These are phyloP conservation scores for Fusarium sp. DNA, from an alignment of 2,329 filamentous ascomycete genomes.

Conservation along the genomic window DNA sequence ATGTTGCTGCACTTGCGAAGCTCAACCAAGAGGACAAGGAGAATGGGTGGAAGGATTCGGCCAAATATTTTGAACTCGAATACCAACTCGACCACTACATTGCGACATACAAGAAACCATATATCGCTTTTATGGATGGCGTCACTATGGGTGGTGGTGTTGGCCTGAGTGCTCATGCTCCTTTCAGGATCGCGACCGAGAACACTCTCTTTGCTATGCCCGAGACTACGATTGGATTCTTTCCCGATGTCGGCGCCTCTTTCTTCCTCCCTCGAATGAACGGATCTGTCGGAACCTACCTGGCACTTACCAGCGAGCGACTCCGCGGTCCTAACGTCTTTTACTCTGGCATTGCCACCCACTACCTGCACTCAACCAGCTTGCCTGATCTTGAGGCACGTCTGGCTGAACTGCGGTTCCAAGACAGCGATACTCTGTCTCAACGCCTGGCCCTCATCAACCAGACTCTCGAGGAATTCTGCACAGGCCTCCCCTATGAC, in stretches of 20 bases:
- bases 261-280: constrained; percentile 95
- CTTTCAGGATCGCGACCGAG: constrained; percentile 96
- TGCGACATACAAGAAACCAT: constrained; percentile 92
- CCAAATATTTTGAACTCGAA: constrained; percentile 92
- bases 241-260: constrained; percentile 95
- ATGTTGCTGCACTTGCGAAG: constrained; percentile 82
- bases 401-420: constrained; percentile 89
- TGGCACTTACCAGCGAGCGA: constrained; percentile 89
- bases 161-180: constrained; percentile 92
- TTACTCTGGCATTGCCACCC: constrained; percentile 92
- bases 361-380: constrained; percentile 93
- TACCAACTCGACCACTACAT: constrained; percentile 97
- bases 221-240: constrained; percentile 98
- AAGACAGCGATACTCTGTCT: constrained; percentile 74
- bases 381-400: constrained; percentile 84
- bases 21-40: constrained; percentile 75
- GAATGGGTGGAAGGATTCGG: constrained; percentile 76
- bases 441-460: constrained; percentile 80
- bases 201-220: constrained; percentile 98
- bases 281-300: constrained; percentile 87
- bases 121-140: constrained; percentile 95
- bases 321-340: constrained; percentile 87
- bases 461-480: constrained; percentile 90
- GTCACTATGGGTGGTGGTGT: constrained; percentile 99
- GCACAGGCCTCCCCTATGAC: constrained; percentile 83